phyloP scores from a whole-genome alignment of 2,329 filamentous ascomycete genomes.

The Verticillium albo-atrum region DNA sequence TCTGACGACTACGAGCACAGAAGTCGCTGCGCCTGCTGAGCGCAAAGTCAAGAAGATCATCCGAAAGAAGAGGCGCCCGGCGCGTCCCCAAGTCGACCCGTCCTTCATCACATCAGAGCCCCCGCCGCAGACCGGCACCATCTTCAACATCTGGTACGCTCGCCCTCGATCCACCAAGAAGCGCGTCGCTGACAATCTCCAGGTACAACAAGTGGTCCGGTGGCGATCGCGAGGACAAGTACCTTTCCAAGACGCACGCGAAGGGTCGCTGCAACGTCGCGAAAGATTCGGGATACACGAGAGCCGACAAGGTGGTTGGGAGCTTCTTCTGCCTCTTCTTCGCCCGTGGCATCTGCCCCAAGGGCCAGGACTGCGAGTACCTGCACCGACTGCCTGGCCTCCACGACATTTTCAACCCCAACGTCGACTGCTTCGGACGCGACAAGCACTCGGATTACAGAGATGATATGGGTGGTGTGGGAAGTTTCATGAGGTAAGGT shows the following conservation, averaged over 20 bases:
- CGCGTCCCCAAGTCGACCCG: conserved; percentile 85
- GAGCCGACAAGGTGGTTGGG: conserved; percentile 70
- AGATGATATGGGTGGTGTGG: conserved; percentile 97
- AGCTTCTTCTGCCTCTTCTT: conserved; percentile 91
- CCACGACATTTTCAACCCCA: conserved; percentile 87
- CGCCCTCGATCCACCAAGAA: conserved; percentile 58
- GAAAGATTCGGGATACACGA: conserved; percentile 73
- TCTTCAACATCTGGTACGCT: conserved; percentile 94
- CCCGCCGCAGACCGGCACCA: conserved; percentile 87
- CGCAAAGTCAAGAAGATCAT: conserved; percentile 87
- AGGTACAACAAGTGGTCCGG: conserved; percentile 93
- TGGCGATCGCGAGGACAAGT: conserved; percentile 90
- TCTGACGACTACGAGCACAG: conserved; percentile 32
- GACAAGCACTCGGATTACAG: conserved; percentile 92
- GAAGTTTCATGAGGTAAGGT: conserved; percentile 80
- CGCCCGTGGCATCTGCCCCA: conserved; percentile 63
- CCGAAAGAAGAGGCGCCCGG: conserved; percentile 83
- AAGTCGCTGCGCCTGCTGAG: conserved; percentile 41
- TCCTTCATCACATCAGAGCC: conserved; percentile 77
- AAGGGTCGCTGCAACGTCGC: conserved; percentile 82
- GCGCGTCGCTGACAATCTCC: conserved; percentile 44
- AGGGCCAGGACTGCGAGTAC: conserved; percentile 90
- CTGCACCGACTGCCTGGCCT: conserved; percentile 83
- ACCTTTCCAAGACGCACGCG: conserved; percentile 76
- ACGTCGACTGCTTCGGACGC: conserved; percentile 90